These are phyloP conservation scores for Botryotinia calthae DNA, from an alignment of 2,329 filamentous ascomycete species.

Conservation along the genomic window DNA sequence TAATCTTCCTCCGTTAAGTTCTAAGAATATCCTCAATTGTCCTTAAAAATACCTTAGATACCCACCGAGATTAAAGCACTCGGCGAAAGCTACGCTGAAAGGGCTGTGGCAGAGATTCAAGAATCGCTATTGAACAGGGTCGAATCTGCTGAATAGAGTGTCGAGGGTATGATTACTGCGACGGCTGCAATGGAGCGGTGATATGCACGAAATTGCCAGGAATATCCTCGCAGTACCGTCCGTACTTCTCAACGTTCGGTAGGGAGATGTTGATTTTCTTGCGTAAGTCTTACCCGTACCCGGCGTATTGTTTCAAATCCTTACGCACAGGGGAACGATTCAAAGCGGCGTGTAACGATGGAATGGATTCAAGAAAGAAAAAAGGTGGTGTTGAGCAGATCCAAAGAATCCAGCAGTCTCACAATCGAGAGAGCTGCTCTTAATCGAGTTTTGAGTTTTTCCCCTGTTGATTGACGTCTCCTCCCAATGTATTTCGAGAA, in stretches of 20 bases:
- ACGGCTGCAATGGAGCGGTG: slow-evolving; percentile 19
- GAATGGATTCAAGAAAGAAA: background rate
- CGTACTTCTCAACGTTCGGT: slow-evolving; percentile 20
- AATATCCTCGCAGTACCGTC: slow-evolving; percentile 20
- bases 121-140: slow-evolving; percentile 4
- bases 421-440: background rate
- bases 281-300: slow-evolving; percentile 15
- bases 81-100: slow-evolving; percentile 11
- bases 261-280: slow-evolving; percentile 12
- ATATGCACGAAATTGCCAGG: slow-evolving; percentile 23
- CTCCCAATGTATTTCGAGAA: background rate
- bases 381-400: background rate
- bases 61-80: background rate
- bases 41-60: background rate
- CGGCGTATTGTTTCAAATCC: slow-evolving; percentile 18
- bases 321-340: slow-evolving; percentile 12
- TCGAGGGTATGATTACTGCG: slow-evolving; percentile 15
- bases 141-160: slow-evolving; percentile 16
- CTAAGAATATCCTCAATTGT: background rate
- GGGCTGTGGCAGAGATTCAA: background rate
- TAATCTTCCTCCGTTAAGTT: background rate
- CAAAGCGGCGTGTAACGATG: slow-evolving; percentile 9
- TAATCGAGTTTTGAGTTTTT: background rate
- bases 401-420: slow-evolving; percentile 7
- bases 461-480: background rate